Evolutionary conservation across 1,139 yeast species (phyloP).

Genomic region (Candida glucosophila): DNA sequence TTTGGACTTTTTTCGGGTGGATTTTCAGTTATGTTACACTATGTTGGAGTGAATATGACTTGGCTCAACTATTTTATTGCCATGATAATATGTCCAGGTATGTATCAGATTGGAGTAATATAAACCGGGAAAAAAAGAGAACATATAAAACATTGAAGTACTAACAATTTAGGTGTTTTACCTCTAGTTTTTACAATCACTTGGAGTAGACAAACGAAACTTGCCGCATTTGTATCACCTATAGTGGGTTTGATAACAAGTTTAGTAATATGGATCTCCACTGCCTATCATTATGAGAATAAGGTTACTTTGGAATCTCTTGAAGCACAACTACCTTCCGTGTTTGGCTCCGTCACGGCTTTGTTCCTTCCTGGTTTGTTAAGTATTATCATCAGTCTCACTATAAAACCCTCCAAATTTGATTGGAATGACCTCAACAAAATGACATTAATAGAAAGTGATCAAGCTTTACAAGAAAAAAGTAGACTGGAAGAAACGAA

Average conservation of each 20-base stretch:
- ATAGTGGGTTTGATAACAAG: slow-evolving; percentile 16
- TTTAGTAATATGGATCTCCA: slow-evolving; percentile 16
- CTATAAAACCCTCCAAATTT: slow-evolving; percentile 17
- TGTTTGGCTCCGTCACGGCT: slow-evolving; percentile 23
- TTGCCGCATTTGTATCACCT: slow-evolving; percentile 20
- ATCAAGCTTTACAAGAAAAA: no score
- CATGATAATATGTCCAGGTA: slow-evolving; percentile 27
- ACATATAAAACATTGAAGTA: no score
- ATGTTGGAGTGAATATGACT: slow-evolving; percentile 22
- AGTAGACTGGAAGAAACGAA: no score
- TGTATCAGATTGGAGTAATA: no score
- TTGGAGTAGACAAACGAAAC: slow-evolving; percentile 22
- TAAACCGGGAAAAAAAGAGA: no score
- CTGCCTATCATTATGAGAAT: slow-evolving; percentile 18
- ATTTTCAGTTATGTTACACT: slow-evolving; percentile 22
- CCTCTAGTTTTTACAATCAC: slow-evolving; percentile 23
- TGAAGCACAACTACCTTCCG: slow-evolving; percentile 25
- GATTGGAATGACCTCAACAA: slow-evolving; percentile 22
- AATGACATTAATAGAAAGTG: slow-evolving; percentile 13
- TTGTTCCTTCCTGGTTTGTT: slow-evolving; percentile 22
- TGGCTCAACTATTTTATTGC: slow-evolving; percentile 29
- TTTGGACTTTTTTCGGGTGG: slow-evolving; percentile 23
- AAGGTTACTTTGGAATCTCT: slow-evolving; percentile 14
- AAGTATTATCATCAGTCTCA: slow-evolving; percentile 17
- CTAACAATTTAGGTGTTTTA: slow-evolving; percentile 11